Percentiles rank a stretch among this genome's conserved stretches.
These are phyloP conservation scores for Epichloe bromicola DNA, from an alignment of 2,329 filamentous ascomycete species.

Conservation along the genomic window DNA sequence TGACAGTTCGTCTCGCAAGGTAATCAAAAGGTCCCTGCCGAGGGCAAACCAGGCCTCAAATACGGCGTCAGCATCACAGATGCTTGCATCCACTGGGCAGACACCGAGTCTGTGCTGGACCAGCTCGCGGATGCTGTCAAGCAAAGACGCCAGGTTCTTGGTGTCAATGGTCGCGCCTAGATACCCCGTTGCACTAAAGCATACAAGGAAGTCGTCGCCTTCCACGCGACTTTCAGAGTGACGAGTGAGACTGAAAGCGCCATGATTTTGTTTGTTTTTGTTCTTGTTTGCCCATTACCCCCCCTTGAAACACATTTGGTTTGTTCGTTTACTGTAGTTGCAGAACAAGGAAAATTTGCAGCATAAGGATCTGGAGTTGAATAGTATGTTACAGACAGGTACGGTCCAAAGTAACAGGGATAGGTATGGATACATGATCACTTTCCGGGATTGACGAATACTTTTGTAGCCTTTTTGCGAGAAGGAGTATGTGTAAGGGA, in stretches of 20 bases:
- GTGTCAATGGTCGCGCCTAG: background rate
- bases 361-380: background rate
- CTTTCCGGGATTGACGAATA: background rate
- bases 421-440: background rate
- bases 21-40: slow-evolving; percentile 74
- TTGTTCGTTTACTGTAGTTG: background rate
- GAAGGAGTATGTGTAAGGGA: no score
- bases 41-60: slow-evolving; percentile 66
- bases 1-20: background rate
- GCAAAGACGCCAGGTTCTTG: slow-evolving; percentile 41
- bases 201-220: background rate
- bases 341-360: background rate
- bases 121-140: slow-evolving; percentile 76
- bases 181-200: background rate
- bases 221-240: background rate
- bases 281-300: background rate
- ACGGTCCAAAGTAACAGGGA: background rate
- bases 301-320: background rate
- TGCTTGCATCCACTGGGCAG: slow-evolving; percentile 90
- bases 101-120: slow-evolving; percentile 68
- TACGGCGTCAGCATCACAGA: slow-evolving; percentile 92
- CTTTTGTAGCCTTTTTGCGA: background rate
- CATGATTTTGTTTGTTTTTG: background rate
- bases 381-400: background rate
- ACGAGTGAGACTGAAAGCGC: background rate